These are phyloP conservation scores for Chlorella sp. DNA, from an alignment of 139 green algal genomes.

Conservation along the genomic window DNA sequence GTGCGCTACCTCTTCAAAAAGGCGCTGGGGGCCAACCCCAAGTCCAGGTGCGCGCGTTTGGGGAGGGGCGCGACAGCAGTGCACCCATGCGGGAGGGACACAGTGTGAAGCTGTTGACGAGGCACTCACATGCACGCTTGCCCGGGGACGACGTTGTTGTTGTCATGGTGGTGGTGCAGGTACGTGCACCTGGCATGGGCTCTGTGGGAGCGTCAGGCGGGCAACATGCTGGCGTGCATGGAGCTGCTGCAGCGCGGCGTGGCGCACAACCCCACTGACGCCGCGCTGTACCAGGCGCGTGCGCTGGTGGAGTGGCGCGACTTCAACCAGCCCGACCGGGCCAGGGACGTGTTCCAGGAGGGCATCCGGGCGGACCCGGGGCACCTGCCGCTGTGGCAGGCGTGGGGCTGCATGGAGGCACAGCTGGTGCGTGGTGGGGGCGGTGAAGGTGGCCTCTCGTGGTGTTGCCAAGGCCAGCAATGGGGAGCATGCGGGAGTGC, in stretches of 20 bases:
- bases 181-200: slow-evolving; percentile 74
- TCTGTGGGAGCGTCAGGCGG: slow-evolving; percentile 64
- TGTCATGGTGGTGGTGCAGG: too few species aligned
- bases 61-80: background rate
- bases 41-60: slow-evolving; percentile 22
- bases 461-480: too few species aligned
- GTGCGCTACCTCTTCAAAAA: slow-evolving; percentile 58
- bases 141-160: too few species aligned
- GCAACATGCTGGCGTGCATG: slow-evolving; percentile 53
- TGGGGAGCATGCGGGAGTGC: too few species aligned
- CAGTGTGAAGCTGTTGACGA: too few species aligned
- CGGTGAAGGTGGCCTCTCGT: background rate
- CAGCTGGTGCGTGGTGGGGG: slow-evolving; percentile 15
- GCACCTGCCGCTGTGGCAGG: slow-evolving; percentile 83
- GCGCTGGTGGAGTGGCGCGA: slow-evolving; percentile 50
- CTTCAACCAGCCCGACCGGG: slow-evolving; percentile 22
- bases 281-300: slow-evolving; percentile 73
- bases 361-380: slow-evolving; percentile 53
- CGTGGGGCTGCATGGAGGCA: slow-evolving; percentile 87
- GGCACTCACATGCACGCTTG: too few species aligned
- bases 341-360: slow-evolving; percentile 60
- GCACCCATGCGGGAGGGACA: too few species aligned
- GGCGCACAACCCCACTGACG: slow-evolving; percentile 74
- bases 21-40: slow-evolving; percentile 48
- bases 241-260: slow-evolving; percentile 67